Base-by-base conservation (phyloP, 1,284 basidiomycete genomes). In the Acaromyces ingoldii region DNA sequence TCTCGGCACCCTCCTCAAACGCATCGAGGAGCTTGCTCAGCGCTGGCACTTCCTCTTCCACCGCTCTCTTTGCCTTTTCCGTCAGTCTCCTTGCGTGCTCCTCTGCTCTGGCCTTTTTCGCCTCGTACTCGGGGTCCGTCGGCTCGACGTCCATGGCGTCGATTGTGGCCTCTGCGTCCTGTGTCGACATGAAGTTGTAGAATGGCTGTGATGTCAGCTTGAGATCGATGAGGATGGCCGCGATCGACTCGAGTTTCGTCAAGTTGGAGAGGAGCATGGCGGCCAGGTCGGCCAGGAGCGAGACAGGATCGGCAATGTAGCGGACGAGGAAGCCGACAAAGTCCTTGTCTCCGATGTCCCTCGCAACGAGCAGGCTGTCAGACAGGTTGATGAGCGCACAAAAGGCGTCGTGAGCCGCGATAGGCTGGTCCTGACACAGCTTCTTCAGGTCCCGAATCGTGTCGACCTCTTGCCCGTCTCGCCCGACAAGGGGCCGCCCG, bases 191-290 rank as follows among this genome's bases (percentile, higher is more conserved):
- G 49, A 74, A 72, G 30, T 56, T 60, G 55, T 74, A 72, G 47
- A 72, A 67, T 1, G 69, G 69, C 25, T 60, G 57, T 13, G 65
- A 59, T 22, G 65, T 63, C 31, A 74, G 65, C 30, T 62, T 83
- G 29, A 92, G 78, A 2, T 80, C 79, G 3, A 92, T 79, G 9
- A 96, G 78, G 1, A 81, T 76, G 2, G 83, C 79, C 58, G 87
- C 86, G 44, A 88, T 82, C 0, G 82, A 78, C 4, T 89, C 81
- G 48, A 89, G 84, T 11, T 88, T 83, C 13, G 91, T 90, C 38
- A 97, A 80, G 77, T 99, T 99, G 17, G 92, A 96, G 5, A 98
- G 82, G 1, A 98, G 81, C 95, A 99, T 98, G 28, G 89, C 85
- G 1, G 91, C 91, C 9, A 97, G 83, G 78, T 97, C 93, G 28